Conservation (phyloP, 73 alveolate genomes). For the Tetrahymena thermophila region DNA sequence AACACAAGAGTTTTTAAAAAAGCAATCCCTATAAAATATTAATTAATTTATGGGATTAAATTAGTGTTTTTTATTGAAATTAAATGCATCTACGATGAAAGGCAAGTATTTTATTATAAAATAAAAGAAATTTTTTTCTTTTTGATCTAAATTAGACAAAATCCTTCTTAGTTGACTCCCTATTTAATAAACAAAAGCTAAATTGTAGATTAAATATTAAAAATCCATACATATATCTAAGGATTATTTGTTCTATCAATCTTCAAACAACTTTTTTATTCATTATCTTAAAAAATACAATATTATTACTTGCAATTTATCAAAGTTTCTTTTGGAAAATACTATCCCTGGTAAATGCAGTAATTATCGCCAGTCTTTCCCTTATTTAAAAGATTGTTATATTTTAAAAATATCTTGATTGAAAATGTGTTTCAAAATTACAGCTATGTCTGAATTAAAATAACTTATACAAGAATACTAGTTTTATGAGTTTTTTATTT, state of each 20-base stretch:
- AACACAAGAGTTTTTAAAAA: not conserved
- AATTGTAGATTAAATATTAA: too few species aligned
- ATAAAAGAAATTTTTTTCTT: too few species aligned
- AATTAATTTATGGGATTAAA: not conserved
- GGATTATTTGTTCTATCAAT: not conserved
- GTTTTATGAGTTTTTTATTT: not conserved
- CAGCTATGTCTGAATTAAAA: not conserved
- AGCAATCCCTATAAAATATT: not conserved
- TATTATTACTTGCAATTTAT: not conserved
- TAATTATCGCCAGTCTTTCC: not conserved
- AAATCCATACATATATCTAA: not conserved
- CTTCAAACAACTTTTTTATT: not conserved
- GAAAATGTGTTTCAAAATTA: too few species aligned
- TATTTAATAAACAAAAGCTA: not conserved
- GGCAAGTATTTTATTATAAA: not conserved
- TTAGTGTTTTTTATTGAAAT: not conserved
- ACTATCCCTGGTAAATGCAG: not conserved
- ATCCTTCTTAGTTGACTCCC: not conserved
- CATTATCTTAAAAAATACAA: not conserved
- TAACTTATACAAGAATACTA: not conserved
- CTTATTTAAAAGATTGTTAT: not conserved
- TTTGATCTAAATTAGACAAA: not conserved
- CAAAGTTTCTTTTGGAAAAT: too few species aligned
- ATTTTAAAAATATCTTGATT: too few species aligned
- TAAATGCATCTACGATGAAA: not conserved